Evolutionary conservation across 257 asterid species (phyloP).

Genomic region (Primulina tabacum): DNA sequence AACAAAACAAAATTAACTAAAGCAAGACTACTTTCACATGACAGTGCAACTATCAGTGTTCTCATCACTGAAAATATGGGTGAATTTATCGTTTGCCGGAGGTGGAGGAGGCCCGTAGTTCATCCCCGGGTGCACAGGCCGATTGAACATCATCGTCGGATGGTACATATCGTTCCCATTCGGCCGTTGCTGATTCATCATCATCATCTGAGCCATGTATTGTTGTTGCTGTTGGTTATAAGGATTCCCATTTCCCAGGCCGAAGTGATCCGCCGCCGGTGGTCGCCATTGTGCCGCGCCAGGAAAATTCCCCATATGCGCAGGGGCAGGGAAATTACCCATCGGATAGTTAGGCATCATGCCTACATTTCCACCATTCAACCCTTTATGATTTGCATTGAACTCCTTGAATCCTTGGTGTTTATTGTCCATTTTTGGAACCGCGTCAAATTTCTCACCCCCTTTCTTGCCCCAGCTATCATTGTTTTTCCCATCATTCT

Average conservation of each 20-base stretch:
- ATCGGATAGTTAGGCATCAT: constrained; percentile 38
- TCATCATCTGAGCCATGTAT: constrained; percentile 72
- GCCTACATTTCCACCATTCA: constrained; percentile 41
- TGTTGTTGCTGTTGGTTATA: constrained; percentile 30
- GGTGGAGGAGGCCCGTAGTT: constrained; percentile 44
- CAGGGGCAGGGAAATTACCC: constrained; percentile 36
- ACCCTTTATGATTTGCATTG: constrained; percentile 29
- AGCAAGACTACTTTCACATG: constrained; percentile 37
- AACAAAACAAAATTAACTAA: not conserved
- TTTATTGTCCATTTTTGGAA: constrained; percentile 31
- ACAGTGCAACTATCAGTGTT: constrained; percentile 70
- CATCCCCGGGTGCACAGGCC: constrained; percentile 37
- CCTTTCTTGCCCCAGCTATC: constrained; percentile 40
- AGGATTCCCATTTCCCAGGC: constrained; percentile 52
- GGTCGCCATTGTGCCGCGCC: constrained; percentile 57
- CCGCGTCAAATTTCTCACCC: constrained; percentile 41
- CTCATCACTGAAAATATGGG: constrained; percentile 72
- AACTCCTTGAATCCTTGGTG: constrained; percentile 39
- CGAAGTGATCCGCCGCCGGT: constrained; percentile 46
- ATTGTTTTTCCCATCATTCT: constrained; percentile 37
- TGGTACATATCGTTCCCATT: constrained; percentile 46
- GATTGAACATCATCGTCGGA: constrained; percentile 44
- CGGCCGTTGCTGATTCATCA: constrained; percentile 58
- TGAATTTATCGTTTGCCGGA: constrained; percentile 40
- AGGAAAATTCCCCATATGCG: constrained; percentile 35